Conservation (phyloP, 169 alveolate genomes). For the Eimeria maxima region DNA sequence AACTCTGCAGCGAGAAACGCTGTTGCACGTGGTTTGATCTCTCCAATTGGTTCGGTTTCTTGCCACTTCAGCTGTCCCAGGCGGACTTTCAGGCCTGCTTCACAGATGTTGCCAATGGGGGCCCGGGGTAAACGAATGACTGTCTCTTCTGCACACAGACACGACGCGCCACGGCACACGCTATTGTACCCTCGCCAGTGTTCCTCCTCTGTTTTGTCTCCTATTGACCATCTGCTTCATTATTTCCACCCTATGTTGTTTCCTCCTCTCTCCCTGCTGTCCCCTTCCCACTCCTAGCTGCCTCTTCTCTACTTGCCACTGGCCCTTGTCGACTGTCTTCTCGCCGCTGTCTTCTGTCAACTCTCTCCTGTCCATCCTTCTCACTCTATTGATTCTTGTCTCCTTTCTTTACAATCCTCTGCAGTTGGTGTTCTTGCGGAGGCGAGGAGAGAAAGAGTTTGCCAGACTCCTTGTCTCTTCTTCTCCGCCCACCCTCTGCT, state of each 20-base stretch:
- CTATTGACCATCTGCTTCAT: background rate
- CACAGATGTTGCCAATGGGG: conserved; percentile 84
- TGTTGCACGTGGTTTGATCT: conserved; percentile 83
- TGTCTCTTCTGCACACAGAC: no score
- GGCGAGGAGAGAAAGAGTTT: no score
- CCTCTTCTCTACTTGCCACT: no score
- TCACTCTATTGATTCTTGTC: no score
- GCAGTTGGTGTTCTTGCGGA: no score
- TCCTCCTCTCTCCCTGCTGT: no score
- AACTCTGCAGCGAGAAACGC: conserved; percentile 76
- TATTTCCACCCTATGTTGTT: background rate
- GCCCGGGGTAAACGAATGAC: conserved; percentile 65
- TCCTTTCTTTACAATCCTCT: no score
- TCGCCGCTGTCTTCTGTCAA: background rate
- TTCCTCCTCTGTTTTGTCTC: background rate
- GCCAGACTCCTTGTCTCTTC: no score
- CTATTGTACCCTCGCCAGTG: background rate
- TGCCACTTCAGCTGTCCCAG: conserved; percentile 50
- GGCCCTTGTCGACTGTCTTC: background rate
- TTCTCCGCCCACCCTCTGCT: no score
- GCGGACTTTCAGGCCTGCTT: conserved; percentile 82
- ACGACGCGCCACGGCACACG: background rate
- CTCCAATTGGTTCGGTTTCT: conserved; percentile 82
- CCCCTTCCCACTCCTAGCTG: no score
- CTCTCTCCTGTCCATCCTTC: no score